Percentiles rank a stretch among this genome's conserved stretches.
Evolutionary conservation across 768 basidiomycete genomes (phyloP).

Genomic region (Suillus weaverae): DNA sequence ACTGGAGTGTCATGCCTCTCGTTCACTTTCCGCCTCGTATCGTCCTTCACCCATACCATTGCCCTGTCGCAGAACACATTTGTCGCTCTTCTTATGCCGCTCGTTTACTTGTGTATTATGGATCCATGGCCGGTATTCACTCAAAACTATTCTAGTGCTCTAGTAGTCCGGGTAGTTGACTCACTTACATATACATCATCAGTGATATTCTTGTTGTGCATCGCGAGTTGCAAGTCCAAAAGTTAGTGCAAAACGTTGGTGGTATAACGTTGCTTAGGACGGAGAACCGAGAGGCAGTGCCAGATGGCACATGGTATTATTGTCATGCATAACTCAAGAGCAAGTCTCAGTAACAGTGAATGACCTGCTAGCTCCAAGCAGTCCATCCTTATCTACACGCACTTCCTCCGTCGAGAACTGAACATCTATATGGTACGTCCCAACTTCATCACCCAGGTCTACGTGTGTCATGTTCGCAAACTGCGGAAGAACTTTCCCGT

Average conservation of each 20-base stretch:
- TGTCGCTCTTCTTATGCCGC: conserved; percentile 8
- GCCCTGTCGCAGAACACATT: neutral
- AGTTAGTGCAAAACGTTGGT: neutral
- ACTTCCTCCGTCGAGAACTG: conserved; percentile 59
- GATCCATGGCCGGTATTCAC: conserved; percentile 8
- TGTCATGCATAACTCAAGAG: conserved; percentile 1
- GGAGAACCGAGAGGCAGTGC: neutral
- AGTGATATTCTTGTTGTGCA: conserved; percentile 13
- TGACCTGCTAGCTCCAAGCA: conserved; percentile 27
- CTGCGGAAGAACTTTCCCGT: conserved; percentile 42
- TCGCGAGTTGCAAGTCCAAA: neutral
- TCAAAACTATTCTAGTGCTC: conserved; percentile 11
- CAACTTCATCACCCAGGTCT: conserved; percentile 38
- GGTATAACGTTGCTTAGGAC: neutral
- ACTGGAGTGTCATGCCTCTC: neutral
- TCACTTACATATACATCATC: conserved; percentile 8
- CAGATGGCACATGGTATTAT: conserved; percentile 6
- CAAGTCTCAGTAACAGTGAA: conserved; percentile 11
- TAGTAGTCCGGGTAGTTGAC: neutral
- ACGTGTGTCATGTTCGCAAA: conserved; percentile 54
- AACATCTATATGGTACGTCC: conserved; percentile 48
- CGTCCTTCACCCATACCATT: neutral
- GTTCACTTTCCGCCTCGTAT: neutral
- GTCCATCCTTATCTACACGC: conserved; percentile 42
- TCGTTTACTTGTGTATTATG: conserved; percentile 12